Evolutionary conservation across 495 filamentous ascomycete species (phyloP), one percentile per base, ranked within the genome.

Genomic region (Astrothelium macrocarpum): DNA sequence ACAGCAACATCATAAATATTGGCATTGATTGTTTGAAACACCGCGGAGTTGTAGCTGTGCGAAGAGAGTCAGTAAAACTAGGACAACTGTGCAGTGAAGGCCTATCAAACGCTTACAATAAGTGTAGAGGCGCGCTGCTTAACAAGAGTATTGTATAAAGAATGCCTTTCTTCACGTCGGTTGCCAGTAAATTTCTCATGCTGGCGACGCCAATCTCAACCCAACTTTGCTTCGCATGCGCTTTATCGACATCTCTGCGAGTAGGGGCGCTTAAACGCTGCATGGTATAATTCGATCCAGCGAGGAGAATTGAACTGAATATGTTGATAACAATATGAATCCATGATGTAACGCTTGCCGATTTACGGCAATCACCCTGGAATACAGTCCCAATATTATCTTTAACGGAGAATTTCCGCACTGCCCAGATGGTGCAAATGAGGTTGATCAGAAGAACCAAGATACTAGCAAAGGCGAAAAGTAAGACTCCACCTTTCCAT

Each of bases 1-100:
- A 71, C 66, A 7, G 72, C 74, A 18, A 76, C 34, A 45, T 70
- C 63, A 60, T 79, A 81, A 28, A 76, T 68, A 31, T 78, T 75
- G 12, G 74, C 70, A 58, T 67, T 65, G 28, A 76, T 60, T 45
- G 64, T 69, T 29, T 67, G 64, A 39, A 70, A 68, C 7, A 77
- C 56, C 31, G 66, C 66, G 3, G 68, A 71, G 46, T 74, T 74
- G 59, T 71, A 73, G 5, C 34, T 39, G 34, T 39, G 5, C 14
- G 14, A 39, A 39, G 14, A 39, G 14, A 39, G 34, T 39, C 20
- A 70, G 68, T 39, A 39, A 39, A 5, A 39, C 34, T 14, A 5
- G 5, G 34, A 39, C 34, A 39, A 14, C 34, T 14, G 12, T 59
- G 53, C 26, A 28, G 53, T 14, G 12, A 16, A 14, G 53, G 53